Percentiles rank a stretch among this genome's conserved stretches.
These are phyloP conservation scores for Ascosphaera pollenicola DNA, from an alignment of 2,329 filamentous ascomycete genomes.

Conservation along the genomic window DNA sequence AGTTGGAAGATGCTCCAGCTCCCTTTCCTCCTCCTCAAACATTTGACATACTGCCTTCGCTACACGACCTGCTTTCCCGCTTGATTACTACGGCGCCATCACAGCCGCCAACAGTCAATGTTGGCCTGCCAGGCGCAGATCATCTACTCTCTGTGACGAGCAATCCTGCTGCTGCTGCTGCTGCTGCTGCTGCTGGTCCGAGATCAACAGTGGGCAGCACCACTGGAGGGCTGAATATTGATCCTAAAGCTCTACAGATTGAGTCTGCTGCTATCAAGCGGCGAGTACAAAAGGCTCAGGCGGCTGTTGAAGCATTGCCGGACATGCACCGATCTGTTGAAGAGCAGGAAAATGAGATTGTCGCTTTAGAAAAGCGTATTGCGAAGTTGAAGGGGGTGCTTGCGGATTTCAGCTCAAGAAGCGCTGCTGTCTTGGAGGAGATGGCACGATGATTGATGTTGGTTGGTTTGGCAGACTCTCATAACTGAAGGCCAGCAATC, in stretches of 20 bases:
- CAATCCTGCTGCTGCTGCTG: conserved; percentile 6
- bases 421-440: conserved; percentile 1
- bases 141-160: conserved; percentile 4
- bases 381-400: conserved; percentile 18
- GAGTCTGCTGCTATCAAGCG: conserved; percentile 63
- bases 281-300: conserved; percentile 58
- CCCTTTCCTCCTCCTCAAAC: conserved; percentile 54
- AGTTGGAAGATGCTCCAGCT: conserved; percentile 5
- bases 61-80: conserved; percentile 55
- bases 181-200: conserved; percentile 7
- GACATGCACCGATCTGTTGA: conserved; percentile 21
- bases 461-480: too few species aligned
- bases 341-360: conserved; percentile 24
- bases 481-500: too few species aligned
- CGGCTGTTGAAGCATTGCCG: conserved; percentile 19
- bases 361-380: conserved; percentile 19
- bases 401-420: conserved; percentile 17
- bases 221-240: conserved; percentile 17
- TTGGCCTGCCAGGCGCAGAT: neutral
- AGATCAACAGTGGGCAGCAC: conserved; percentile 6
- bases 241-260: conserved; percentile 55
- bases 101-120: neutral
- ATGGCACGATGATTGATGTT: neutral
- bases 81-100: conserved; percentile 32
- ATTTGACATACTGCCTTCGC: conserved; percentile 67